These are phyloP conservation scores for Breviolum minutum DNA, from an alignment of 73 alveolate genomes.

Conservation along the genomic window DNA sequence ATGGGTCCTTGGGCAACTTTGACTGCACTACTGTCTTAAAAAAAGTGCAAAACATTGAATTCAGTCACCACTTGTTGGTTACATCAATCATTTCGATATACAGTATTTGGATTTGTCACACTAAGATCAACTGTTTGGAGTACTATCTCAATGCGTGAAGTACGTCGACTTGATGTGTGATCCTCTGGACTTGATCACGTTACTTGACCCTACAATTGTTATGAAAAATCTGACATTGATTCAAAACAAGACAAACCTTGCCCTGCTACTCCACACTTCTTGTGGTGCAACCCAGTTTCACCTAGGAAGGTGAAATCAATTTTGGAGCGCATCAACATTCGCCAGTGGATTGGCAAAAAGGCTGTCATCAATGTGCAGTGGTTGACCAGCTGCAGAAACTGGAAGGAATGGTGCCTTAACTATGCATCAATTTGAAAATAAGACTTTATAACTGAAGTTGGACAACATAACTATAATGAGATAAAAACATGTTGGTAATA, in stretches of 20 bases:
- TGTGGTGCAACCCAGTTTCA: background rate
- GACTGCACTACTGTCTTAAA: background rate
- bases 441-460: background rate
- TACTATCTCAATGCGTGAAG: background rate
- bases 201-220: background rate
- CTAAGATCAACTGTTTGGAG: background rate
- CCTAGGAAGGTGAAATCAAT: background rate
- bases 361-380: conserved; percentile 1
- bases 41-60: background rate
- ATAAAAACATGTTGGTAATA: too few species aligned
- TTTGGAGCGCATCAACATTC: background rate
- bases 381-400: background rate
- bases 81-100: too few species aligned
- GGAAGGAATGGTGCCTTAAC: background rate
- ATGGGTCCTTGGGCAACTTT: background rate
- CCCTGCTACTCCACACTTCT: too few species aligned
- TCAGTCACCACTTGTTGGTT: background rate
- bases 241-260: too few species aligned
- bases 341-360: conserved; percentile 1
- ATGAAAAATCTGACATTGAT: too few species aligned
- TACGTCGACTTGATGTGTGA: background rate
- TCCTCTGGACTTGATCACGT: background rate
- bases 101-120: background rate
- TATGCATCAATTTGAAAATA: background rate
- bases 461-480: too few species aligned